Base-by-base conservation (phyloP, 306 rosid genomes). In the Ammopiptanthus mongolicus region DNA sequence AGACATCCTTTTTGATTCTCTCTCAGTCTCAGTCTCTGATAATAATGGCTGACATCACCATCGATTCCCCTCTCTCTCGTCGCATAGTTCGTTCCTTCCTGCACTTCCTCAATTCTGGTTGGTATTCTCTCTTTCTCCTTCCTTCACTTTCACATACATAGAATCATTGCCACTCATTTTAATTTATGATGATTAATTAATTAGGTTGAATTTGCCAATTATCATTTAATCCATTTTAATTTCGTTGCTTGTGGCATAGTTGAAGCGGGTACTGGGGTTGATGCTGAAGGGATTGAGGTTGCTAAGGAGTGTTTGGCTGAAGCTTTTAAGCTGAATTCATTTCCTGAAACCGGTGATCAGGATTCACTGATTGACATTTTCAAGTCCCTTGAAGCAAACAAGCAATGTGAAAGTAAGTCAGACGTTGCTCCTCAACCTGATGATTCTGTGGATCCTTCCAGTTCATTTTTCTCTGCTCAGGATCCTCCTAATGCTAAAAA, bases 1-100 rank as follows among this genome's bases (percentile, higher is more conserved):
- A 25, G 28, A 25, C 28, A 37, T 2, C 2, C 11, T 6, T 0
- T n/a, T n/a, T n/a, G n/a, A n/a, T 39, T 2, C 11, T 41, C 47
- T 41, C 11, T 13, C 10, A 7, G 42, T 8, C 5, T 34, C 5
- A 37, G 7, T 37, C 44, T 37, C 44, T 37, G 11, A 7, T 37
- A 10, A 34, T 5, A 4, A 90, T 87, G 97, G 71, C 91, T 68
- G 73, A 28, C 62, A 72, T 84, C 73, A 17, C 78, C 57, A 84
- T 91, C 67, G 92, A 91, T 82, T 88, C 92, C 15, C 91, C 89
- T 14, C 66, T 86, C 84, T 79, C 96, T 88, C 91, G 91, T 66
- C 94, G 95, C 82, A 83, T 94, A 77, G 98, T 87, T 73, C 88
- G 90, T 46, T 76, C 98, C 71, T 88, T 94, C 84, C 51, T 91